phyloP scores from a whole-genome alignment of 176 grass and related monocot genomes.

The Thalia dealbata region DNA sequence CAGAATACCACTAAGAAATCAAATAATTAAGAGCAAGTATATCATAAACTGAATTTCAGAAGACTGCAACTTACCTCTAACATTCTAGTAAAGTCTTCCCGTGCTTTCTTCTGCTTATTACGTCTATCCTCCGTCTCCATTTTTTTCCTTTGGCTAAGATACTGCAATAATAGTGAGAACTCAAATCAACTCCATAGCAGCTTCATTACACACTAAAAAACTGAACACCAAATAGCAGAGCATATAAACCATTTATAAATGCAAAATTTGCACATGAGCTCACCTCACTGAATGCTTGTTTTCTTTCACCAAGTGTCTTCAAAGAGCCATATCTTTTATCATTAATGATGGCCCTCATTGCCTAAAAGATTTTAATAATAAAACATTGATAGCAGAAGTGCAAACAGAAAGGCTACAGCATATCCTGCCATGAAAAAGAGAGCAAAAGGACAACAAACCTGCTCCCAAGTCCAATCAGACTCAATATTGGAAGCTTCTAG shows the following conservation, averaged over 20 bases:
- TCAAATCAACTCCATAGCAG: not conserved
- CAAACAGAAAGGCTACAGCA: not conserved
- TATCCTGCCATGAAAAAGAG: not conserved
- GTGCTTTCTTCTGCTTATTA: constrained; percentile 83
- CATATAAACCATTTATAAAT: not conserved
- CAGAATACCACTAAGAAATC: constrained; percentile 24
- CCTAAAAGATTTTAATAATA: constrained; percentile 37
- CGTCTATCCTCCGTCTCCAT: constrained; percentile 72
- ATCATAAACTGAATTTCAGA: not conserved
- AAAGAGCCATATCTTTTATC: constrained; percentile 84
- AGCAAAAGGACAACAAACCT: constrained; percentile 35
- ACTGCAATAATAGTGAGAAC: constrained; percentile 40
- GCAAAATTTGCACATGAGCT: not conserved
- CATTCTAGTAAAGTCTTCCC: constrained; percentile 83
- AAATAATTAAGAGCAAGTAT: constrained; percentile 1
- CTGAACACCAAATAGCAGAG: not conserved
- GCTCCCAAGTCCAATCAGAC: constrained; percentile 94
- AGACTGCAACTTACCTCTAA: constrained; percentile 56
- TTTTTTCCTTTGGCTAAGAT: constrained; percentile 91
- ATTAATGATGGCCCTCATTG: constrained; percentile 95
- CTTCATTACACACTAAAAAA: not conserved
- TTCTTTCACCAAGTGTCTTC: constrained; percentile 96
- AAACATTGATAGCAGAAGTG: not conserved
- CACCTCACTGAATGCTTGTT: constrained; percentile 99
- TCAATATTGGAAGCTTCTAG: constrained; percentile 85